phyloP scores from a whole-genome alignment of 768 basidiomycete species.

The Lentinula aciculospora region DNA sequence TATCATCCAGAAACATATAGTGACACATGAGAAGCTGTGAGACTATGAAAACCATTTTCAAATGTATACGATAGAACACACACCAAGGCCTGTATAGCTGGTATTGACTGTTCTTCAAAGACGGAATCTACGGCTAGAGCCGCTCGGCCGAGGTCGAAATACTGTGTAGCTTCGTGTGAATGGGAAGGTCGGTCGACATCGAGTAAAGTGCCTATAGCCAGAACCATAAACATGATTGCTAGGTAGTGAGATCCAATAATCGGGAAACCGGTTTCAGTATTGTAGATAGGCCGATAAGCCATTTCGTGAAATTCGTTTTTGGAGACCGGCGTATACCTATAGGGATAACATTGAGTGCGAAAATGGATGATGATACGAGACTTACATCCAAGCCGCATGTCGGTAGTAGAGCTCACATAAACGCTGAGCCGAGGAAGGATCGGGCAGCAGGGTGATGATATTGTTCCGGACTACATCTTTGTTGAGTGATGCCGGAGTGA shows the following conservation, averaged over 20 bases:
- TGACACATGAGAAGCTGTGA: slow-evolving; percentile 50
- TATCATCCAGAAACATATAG: slow-evolving; percentile 39
- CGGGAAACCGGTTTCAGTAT: slow-evolving; percentile 29
- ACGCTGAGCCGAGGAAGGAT: slow-evolving; percentile 25
- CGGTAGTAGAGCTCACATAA: slow-evolving; percentile 53
- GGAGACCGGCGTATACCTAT: slow-evolving; percentile 63
- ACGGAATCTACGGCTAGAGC: slow-evolving; percentile 58
- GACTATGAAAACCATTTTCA: not conserved
- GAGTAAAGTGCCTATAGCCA: slow-evolving; percentile 58
- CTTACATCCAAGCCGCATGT: slow-evolving; percentile 71
- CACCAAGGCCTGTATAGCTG: slow-evolving; percentile 63
- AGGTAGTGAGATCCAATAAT: slow-evolving; percentile 47
- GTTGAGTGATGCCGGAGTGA: slow-evolving; percentile 32
- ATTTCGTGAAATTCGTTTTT: slow-evolving; percentile 49
- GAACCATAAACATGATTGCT: slow-evolving; percentile 56
- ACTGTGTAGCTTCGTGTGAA: slow-evolving; percentile 49
- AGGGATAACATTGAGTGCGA: not conserved
- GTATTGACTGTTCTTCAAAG: slow-evolving; percentile 57
- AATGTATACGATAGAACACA: slow-evolving; percentile 12
- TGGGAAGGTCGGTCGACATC: slow-evolving; percentile 52
- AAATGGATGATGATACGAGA: slow-evolving; percentile 11
- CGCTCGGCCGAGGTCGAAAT: slow-evolving; percentile 55
- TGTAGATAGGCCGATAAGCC: slow-evolving; percentile 50
- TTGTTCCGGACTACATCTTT: slow-evolving; percentile 38
- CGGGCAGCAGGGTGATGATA: slow-evolving; percentile 44